Evolutionary conservation across 177 flowering plant genomes (phyloP).

Genomic region (Vitis hybrid): DNA sequence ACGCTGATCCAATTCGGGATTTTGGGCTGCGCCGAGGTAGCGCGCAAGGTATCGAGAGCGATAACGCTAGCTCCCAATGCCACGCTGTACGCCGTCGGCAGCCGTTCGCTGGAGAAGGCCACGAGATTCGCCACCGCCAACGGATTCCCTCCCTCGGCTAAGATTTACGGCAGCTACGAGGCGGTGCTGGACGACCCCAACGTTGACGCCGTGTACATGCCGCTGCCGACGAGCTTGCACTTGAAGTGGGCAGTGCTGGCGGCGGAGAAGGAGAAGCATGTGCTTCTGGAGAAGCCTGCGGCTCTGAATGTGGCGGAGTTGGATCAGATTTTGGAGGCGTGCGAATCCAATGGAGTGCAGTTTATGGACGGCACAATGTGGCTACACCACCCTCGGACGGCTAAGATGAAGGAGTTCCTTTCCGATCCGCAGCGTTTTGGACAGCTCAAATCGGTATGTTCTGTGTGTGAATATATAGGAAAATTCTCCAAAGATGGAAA

Average conservation of each 20-base stretch:
- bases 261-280: conserved; percentile 44
- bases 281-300: conserved; percentile 46
- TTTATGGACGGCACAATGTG: conserved; percentile 60
- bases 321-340: conserved; percentile 35
- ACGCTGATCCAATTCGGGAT: conserved; percentile 33
- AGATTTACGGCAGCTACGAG: conserved; percentile 40
- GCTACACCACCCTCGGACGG: conserved; percentile 48
- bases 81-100: conserved; percentile 32
- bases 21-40: conserved; percentile 42
- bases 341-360: conserved; percentile 41
- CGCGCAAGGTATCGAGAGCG: conserved; percentile 41
- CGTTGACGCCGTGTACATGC: conserved; percentile 48
- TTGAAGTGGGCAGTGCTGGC: conserved; percentile 41
- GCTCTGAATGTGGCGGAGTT: conserved; percentile 34
- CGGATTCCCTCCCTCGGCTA: conserved; percentile 18
- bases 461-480: not conserved
- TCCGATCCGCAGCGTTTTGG: conserved; percentile 23
- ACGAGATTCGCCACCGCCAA: conserved; percentile 23
- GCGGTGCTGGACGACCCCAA: conserved; percentile 33
- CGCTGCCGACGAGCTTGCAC: conserved; percentile 44
- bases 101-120: conserved; percentile 43
- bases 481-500: not conserved
- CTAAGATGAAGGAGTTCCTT: conserved; percentile 31
- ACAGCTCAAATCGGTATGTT: conserved; percentile 21
- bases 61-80: conserved; percentile 33